A percentile compares a stretch with the other conserved stretches of the same genome.
Evolutionary conservation across 441 rosid genomes (phyloP).

Genomic region (Mallotus repandus): DNA sequence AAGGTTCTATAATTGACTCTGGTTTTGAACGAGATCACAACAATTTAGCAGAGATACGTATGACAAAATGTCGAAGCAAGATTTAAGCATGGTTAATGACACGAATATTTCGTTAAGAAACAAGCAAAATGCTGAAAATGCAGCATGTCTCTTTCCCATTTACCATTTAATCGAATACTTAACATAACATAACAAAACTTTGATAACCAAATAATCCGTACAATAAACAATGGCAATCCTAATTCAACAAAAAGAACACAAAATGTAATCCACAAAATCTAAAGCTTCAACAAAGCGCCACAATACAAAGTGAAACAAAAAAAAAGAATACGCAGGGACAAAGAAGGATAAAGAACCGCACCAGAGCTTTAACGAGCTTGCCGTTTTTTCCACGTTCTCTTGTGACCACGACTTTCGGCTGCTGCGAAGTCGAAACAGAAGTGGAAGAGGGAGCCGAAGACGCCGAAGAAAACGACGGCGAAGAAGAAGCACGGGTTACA

Average conservation of each 20-base stretch:
- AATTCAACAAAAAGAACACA: not conserved
- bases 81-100: not conserved
- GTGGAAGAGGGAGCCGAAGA: slow-evolving; percentile 19
- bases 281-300: not conserved
- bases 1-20: no score
- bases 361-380: slow-evolving; percentile 78
- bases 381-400: slow-evolving; percentile 89
- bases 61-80: not conserved
- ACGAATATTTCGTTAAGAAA: not conserved
- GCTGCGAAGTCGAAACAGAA: slow-evolving; percentile 35
- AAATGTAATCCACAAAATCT: not conserved
- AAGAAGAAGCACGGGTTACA: slow-evolving; percentile 23
- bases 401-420: slow-evolving; percentile 69
- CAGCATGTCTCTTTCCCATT: slow-evolving; percentile 28
- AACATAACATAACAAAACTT: not conserved
- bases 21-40: not conserved
- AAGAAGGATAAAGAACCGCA: slow-evolving; percentile 22
- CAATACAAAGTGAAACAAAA: not conserved
- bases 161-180: slow-evolving; percentile 39
- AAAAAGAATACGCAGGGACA: not conserved
- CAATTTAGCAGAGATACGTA: not conserved
- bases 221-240: slow-evolving; percentile 5
- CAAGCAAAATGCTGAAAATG: slow-evolving; percentile 11
- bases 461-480: not conserved
- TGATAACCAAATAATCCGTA: not conserved